Percentiles rank a stretch among this genome's conserved stretches.
These are phyloP conservation scores for Xylaria scruposa DNA, from an alignment of 495 filamentous ascomycete species.

Conservation along the genomic window DNA sequence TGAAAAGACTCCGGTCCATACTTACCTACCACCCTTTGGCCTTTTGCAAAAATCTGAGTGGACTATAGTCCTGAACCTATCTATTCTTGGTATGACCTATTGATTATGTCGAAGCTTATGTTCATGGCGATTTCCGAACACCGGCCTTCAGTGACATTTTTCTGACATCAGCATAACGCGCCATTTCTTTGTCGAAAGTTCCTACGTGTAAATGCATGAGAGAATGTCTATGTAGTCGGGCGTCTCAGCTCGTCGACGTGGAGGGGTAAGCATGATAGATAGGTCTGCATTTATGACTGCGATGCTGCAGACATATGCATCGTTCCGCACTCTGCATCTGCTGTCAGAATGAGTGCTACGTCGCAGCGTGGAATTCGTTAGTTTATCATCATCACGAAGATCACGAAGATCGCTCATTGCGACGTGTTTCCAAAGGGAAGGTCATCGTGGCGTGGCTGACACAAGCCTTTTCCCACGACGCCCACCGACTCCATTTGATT, in stretches of 20 bases:
- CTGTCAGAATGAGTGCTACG: slow-evolving; percentile 3
- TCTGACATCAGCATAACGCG: slow-evolving; percentile 28
- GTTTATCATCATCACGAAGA: slow-evolving; percentile 14
- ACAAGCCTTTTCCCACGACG: slow-evolving; percentile 9
- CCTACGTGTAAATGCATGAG: slow-evolving; percentile 3
- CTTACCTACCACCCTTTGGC: background rate
- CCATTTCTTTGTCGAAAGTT: background rate
- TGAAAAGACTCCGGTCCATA: background rate
- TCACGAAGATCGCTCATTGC: slow-evolving; percentile 18
- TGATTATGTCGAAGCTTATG: background rate
- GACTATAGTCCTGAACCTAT: background rate
- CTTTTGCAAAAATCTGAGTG: background rate
- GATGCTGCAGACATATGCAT: slow-evolving; percentile 10
- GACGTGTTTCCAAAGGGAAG: slow-evolving; percentile 23
- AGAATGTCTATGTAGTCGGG: slow-evolving; percentile 13
- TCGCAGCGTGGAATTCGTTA: slow-evolving; percentile 16
- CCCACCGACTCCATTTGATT: background rate
- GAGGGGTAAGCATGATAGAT: slow-evolving; percentile 12
- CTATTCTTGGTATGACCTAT: slow-evolving; percentile 3
- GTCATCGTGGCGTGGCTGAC: slow-evolving; percentile 4
- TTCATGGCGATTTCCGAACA: background rate
- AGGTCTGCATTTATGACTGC: background rate
- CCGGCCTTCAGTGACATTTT: background rate
- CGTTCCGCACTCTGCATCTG: slow-evolving; percentile 20
- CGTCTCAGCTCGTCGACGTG: slow-evolving; percentile 17